Evolutionary conservation across 805 yeast genomes (phyloP), one percentile per base, ranked within the genome.

Genomic region (Metschnikowia vanudenii): DNA sequence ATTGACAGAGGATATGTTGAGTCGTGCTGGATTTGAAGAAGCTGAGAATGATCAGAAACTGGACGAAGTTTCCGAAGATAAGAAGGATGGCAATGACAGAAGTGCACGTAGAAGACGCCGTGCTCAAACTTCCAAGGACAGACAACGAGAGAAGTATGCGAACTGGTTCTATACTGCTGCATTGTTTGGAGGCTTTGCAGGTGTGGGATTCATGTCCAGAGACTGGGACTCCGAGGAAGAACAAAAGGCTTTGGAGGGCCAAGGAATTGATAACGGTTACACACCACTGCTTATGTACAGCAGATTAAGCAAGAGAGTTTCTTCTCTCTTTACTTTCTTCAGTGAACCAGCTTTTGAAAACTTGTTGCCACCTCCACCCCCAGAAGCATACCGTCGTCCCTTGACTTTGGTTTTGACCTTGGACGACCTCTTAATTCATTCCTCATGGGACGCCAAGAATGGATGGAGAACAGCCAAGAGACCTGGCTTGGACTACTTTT

Each of bases 401-500:
- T 69, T 87, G 63, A 94, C 99, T 3, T 74, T 94, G 54, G 97
- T 94, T 7, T 67, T 94, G 57, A 84, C 88, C 26, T 77, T 94
- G 60, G 99, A 94, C 59, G 99, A 94, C 61, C 72, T 94, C 50
- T 77, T 94, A 62, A 81, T 92, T 47, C 97, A 94, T 65, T 83
- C 96, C 33, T 88, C 85, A 52, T 94, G 99, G 99, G 80, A 88
- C 47, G 81, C 88, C 56, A 82, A 88, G 67, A 77, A 81, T 63
- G 99, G 99, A 45, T 94, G 99, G 99, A 84, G 94, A 72, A 92
- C 97, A 13, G 98, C 96, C 26, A 94, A 94, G 76, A 88, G 99
- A 74, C 98, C 99, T 29, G 99, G 99, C 52, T 83, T 89, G 51
- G 99, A 95, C 68, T 94, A 94, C 74, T 94, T 94, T 71, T 73